Percentiles rank a stretch among this genome's conserved stretches.
These are phyloP conservation scores for Phyllostachys edulis DNA, from an alignment of 176 grass and related monocot species.

Conservation along the genomic window DNA sequence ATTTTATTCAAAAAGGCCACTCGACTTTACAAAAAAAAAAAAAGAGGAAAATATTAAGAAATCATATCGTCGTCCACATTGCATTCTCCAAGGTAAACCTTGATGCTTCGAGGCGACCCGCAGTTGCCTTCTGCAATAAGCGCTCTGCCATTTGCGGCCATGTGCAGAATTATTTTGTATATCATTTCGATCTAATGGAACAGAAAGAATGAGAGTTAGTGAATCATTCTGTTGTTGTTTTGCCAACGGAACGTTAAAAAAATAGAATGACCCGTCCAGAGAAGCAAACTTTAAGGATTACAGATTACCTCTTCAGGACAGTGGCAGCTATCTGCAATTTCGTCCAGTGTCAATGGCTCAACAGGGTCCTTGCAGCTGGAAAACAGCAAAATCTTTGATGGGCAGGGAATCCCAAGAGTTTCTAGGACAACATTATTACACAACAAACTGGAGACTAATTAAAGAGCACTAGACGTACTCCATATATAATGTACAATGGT, in stretches of 20 bases:
- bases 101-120: constrained; percentile 85
- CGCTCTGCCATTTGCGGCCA: constrained; percentile 97
- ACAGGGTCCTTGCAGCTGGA: constrained; percentile 86
- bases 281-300: not conserved
- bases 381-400: constrained; percentile 15
- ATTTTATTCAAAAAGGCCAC: not conserved
- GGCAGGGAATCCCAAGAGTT: not conserved
- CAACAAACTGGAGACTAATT: not conserved
- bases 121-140: constrained; percentile 93
- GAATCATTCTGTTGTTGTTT: not conserved
- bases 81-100: constrained; percentile 88
- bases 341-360: constrained; percentile 70
- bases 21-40: not conserved
- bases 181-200: constrained; percentile 88
- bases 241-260: not conserved
- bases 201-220: not conserved
- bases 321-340: constrained; percentile 91
- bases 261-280: not conserved
- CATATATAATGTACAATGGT: not conserved
- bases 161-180: constrained; percentile 91
- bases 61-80: constrained; percentile 62
- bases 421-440: not conserved
- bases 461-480: not conserved
- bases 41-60: not conserved
- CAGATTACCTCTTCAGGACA: constrained; percentile 64